phyloP scores from a whole-genome alignment of 2,329 filamentous ascomycete genomes.

The Albophoma yamanashiensis region DNA sequence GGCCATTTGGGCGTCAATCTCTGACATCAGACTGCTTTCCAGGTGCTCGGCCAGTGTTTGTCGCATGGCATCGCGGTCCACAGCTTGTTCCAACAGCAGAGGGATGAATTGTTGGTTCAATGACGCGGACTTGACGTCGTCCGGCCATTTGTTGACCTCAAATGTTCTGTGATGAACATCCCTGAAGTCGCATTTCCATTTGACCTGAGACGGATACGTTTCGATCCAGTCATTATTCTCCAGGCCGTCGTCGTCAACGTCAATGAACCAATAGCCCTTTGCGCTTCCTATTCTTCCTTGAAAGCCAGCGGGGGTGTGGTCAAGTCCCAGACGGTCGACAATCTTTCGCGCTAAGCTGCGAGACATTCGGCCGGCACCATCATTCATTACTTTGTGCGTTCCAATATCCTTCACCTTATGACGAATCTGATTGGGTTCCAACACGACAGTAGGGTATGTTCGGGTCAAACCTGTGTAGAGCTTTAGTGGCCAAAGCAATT shows the following conservation, averaged over 20 bases:
- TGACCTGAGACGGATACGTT: constrained; percentile 55
- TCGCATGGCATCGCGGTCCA: constrained; percentile 31
- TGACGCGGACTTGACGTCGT: constrained; percentile 29
- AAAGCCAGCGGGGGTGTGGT: constrained; percentile 49
- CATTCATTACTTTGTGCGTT: constrained; percentile 43
- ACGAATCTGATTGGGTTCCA: constrained; percentile 36
- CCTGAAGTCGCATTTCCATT: constrained; percentile 46
- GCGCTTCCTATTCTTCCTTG: constrained; percentile 63
- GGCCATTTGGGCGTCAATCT: constrained; percentile 39
- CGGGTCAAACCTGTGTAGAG: constrained; percentile 34
- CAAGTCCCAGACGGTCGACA: constrained; percentile 35
- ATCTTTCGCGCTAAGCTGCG: constrained; percentile 43
- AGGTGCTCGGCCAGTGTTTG: constrained; percentile 38
- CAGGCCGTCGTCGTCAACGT: constrained; percentile 30
- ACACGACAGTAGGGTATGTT: constrained; percentile 32
- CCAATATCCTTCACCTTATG: constrained; percentile 24
- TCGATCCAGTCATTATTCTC: constrained; percentile 51
- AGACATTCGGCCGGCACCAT: constrained; percentile 58
- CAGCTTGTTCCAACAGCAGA: constrained; percentile 51
- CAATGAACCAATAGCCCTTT: constrained; percentile 66
- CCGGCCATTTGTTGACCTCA: constrained; percentile 41
- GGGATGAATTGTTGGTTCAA: constrained; percentile 61
- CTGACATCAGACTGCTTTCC: constrained; percentile 33
- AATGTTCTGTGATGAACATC: constrained; percentile 49
- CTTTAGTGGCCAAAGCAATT: background rate